A percentile compares a stretch with the other conserved stretches of the same genome.
These are phyloP conservation scores for Rubia occidens DNA, from an alignment of 305 asterid species.

Conservation along the genomic window DNA sequence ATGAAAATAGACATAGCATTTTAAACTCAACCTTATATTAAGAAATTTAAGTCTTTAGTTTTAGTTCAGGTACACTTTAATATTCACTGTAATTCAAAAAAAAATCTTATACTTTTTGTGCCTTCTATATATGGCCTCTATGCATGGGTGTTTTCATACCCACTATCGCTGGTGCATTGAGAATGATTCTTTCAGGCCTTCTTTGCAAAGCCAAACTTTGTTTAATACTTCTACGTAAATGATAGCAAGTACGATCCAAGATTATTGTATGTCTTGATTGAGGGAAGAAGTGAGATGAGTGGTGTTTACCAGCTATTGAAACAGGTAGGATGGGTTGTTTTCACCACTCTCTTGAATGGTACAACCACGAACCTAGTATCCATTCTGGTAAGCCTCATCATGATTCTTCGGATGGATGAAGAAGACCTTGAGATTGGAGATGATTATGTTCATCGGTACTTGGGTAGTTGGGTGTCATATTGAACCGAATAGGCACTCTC, in stretches of 20 bases:
- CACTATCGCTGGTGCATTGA: slow-evolving; percentile 36
- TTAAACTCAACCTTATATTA: too few species aligned
- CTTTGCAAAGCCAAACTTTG: slow-evolving; percentile 25
- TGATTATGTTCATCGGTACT: slow-evolving; percentile 31
- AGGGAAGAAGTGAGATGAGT: slow-evolving; percentile 9
- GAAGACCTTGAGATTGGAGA: slow-evolving; percentile 31
- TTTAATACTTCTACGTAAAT: slow-evolving; percentile 12
- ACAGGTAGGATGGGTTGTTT: slow-evolving; percentile 26
- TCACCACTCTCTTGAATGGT: slow-evolving; percentile 26
- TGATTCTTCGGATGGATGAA: slow-evolving; percentile 24
- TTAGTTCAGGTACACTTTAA: too few species aligned
- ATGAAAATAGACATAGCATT: too few species aligned
- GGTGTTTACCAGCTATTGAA: slow-evolving; percentile 23
- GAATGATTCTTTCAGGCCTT: slow-evolving; percentile 30
- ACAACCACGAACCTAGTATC: slow-evolving; percentile 28
- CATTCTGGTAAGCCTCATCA: slow-evolving; percentile 19
- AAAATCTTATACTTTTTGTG: too few species aligned
- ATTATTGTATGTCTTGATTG: slow-evolving; percentile 21
- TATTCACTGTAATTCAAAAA: too few species aligned
- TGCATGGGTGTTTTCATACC: slow-evolving; percentile 37
- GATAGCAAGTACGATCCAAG: slow-evolving; percentile 18
- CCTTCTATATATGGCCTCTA: background rate
- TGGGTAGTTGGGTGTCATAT: slow-evolving; percentile 30
- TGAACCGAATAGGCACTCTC: slow-evolving; percentile 28
- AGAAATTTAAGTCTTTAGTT: too few species aligned